Percentiles rank a stretch among this genome's conserved stretches.
These are phyloP conservation scores for Amanita subjunquillea DNA, from an alignment of 768 basidiomycete species.

Conservation along the genomic window DNA sequence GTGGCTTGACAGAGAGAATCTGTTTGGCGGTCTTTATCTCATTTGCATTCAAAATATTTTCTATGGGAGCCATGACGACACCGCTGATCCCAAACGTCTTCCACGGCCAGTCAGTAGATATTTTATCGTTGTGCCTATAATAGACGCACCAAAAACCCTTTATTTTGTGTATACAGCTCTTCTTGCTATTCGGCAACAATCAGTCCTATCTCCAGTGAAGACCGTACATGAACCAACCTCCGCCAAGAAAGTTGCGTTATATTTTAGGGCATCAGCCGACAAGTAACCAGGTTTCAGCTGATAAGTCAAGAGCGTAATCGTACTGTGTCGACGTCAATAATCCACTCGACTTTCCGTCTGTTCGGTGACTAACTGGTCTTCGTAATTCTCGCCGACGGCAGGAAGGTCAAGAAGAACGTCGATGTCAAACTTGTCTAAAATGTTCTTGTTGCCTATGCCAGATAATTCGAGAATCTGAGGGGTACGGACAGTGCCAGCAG, in stretches of 20 bases:
- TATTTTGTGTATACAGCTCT: constrained; percentile 14
- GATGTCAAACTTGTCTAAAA: constrained; percentile 36
- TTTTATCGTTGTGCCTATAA: not conserved
- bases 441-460: constrained; percentile 47
- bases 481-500: constrained; percentile 18
- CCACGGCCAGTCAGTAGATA: not conserved
- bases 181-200: constrained; percentile 15
- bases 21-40: constrained; percentile 15
- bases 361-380: constrained; percentile 16
- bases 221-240: constrained; percentile 11
- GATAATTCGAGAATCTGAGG: constrained; percentile 46
- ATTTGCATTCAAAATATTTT: constrained; percentile 13
- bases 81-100: constrained; percentile 20
- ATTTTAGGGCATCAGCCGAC: constrained; percentile 21
- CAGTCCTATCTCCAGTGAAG: not conserved
- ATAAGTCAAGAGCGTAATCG: constrained; percentile 19
- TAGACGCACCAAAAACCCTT: constrained; percentile 20
- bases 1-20: constrained; percentile 17
- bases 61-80: constrained; percentile 17
- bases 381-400: constrained; percentile 40
- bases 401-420: constrained; percentile 35
- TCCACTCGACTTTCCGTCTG: not conserved
- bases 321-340: constrained; percentile 8
- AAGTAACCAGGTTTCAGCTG: constrained; percentile 17
- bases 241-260: constrained; percentile 16